Conservation (phyloP, 345 rosid genomes). For the Citrus glauca region DNA sequence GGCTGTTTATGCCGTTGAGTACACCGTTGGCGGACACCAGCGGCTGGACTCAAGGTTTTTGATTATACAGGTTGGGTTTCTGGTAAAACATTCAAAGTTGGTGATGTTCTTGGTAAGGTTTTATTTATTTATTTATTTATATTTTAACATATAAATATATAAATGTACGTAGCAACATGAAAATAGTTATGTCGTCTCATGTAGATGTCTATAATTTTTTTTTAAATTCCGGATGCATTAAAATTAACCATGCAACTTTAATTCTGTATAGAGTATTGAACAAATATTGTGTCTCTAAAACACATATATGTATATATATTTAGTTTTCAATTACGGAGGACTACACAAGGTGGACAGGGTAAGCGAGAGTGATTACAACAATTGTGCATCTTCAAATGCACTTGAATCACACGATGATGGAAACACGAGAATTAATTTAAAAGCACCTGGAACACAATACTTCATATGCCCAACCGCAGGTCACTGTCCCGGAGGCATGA, state of each 20-base stretch:
- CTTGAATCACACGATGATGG: constrained; percentile 26
- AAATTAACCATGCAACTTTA: too few species aligned
- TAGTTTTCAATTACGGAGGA: constrained; percentile 40
- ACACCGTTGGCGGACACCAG: constrained; percentile 38
- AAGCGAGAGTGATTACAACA: constrained; percentile 22
- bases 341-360: constrained; percentile 37
- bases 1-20: constrained; percentile 23
- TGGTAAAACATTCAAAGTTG: constrained; percentile 38
- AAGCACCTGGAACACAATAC: constrained; percentile 26
- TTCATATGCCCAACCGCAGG: constrained; percentile 46
- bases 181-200: neutral
- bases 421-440: constrained; percentile 21
- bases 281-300: neutral
- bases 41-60: constrained; percentile 31
- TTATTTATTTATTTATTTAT: neutral
- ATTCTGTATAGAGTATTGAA: too few species aligned
- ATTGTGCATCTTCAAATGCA: constrained; percentile 31
- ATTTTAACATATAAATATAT: neutral
- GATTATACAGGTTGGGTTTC: constrained; percentile 32
- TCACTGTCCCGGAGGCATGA: constrained; percentile 54
- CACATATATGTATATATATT: too few species aligned
- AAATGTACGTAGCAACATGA: too few species aligned
- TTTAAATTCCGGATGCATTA: too few species aligned
- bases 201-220: too few species aligned
- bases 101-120: constrained; percentile 42